Conservation (phyloP, 208 protist species). For the Leishmania major region DNA sequence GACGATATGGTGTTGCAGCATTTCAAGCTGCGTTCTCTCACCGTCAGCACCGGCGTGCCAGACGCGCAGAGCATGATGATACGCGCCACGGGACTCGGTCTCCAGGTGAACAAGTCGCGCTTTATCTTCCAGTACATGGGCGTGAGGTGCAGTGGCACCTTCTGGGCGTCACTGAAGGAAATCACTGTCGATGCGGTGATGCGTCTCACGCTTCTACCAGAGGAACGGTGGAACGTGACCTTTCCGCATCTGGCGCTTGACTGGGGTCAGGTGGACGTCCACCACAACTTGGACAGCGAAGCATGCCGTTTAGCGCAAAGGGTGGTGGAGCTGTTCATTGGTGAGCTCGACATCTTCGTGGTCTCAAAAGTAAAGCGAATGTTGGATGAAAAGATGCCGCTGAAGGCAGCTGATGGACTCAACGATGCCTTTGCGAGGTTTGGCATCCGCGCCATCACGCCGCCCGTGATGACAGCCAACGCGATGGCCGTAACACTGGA, state of each 20-base stretch:
- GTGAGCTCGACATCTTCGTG: conserved; percentile 58
- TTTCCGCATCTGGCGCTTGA: conserved; percentile 22
- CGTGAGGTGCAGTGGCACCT: conserved; percentile 38
- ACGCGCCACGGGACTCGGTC: conserved; percentile 22
- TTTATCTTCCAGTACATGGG: conserved; percentile 43
- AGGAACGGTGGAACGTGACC: conserved; percentile 38
- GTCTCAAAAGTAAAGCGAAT: conserved; percentile 36
- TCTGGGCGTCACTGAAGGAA: conserved; percentile 36
- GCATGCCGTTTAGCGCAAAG: conserved; percentile 48
- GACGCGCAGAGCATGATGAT: conserved; percentile 36
- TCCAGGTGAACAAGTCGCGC: conserved; percentile 48
- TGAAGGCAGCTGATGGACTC: conserved; percentile 26
- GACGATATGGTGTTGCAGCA: conserved; percentile 46
- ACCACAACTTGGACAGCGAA: conserved; percentile 46
- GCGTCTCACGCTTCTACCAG: conserved; percentile 26
- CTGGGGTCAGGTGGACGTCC: conserved; percentile 49
- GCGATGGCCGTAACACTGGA: conserved; percentile 30
- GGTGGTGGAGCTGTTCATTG: conserved; percentile 52
- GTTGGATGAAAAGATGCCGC: conserved; percentile 29
- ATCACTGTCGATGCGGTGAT: conserved; percentile 32
- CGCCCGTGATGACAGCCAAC: conserved; percentile 39
- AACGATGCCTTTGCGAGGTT: conserved; percentile 16
- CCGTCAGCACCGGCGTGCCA: conserved; percentile 22
- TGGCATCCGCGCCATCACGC: conserved; percentile 15
- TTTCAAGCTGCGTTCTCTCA: conserved; percentile 35